phyloP scores from a whole-genome alignment of 1,139 yeast species.

The Kurtzmaniella quercitrusa region DNA sequence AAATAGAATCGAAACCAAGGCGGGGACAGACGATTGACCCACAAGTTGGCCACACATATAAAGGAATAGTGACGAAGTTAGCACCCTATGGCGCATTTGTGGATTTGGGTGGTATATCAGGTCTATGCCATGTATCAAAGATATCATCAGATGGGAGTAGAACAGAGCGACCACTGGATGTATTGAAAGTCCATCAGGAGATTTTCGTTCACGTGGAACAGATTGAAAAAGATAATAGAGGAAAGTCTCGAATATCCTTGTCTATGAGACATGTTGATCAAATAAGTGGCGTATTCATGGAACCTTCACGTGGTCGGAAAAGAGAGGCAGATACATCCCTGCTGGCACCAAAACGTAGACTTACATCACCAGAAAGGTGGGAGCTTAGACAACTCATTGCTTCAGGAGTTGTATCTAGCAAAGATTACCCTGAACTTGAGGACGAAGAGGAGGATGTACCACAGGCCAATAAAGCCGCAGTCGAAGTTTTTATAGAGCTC shows the following conservation, averaged over 20 bases:
- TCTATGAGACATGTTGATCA: constrained; percentile 80
- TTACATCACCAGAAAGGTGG: constrained; percentile 89
- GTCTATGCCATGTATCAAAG: constrained; percentile 77
- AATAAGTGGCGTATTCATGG: constrained; percentile 49
- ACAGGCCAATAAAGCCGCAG: constrained; percentile 31
- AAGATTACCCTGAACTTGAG: constrained; percentile 65
- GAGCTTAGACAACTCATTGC: constrained; percentile 80
- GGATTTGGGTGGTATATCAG: constrained; percentile 33
- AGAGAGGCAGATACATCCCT: not conserved
- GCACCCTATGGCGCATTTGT: constrained; percentile 81
- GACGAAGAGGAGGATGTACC: constrained; percentile 46
- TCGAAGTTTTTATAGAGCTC: constrained; percentile 69
- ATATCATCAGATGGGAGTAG: constrained; percentile 47
- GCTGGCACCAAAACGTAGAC: constrained; percentile 33
- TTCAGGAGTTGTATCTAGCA: constrained; percentile 67
- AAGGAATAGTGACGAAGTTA: constrained; percentile 58
- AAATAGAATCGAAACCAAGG: not conserved
- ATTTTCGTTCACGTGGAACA: constrained; percentile 62
- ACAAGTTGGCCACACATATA: constrained; percentile 43
- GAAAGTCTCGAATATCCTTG: constrained; percentile 47
- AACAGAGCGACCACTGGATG: constrained; percentile 56
- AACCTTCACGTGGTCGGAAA: constrained; percentile 7
- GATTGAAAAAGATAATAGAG: constrained; percentile 34
- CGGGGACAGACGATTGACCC: constrained; percentile 19
- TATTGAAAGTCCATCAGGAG: constrained; percentile 51